A percentile compares a stretch with the other conserved stretches of the same genome.
Conservation (phyloP, 2,329 filamentous ascomycete genomes). For the Cladophialophora bantiana region DNA sequence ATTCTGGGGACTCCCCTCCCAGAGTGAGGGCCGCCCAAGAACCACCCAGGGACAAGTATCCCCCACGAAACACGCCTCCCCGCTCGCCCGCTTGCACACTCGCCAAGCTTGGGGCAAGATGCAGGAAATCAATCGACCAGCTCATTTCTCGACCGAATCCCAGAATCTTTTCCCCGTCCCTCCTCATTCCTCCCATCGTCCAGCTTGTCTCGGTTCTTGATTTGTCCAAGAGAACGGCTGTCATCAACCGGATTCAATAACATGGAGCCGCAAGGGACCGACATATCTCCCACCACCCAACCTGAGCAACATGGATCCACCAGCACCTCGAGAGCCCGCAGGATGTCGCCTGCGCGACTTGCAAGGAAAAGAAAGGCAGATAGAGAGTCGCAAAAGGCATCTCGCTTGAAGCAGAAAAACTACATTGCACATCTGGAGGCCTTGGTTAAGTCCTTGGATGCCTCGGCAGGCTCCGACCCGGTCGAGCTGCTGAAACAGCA, state of each 20-base stretch:
- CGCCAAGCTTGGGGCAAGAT: constrained; percentile 2
- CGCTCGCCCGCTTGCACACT: too few relatives aligned
- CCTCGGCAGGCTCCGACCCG: constrained; percentile 1
- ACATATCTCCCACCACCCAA: not conserved
- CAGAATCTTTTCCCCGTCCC: not conserved
- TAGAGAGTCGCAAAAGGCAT: constrained; percentile 18
- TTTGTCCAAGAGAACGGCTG: not conserved
- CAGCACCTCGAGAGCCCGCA: not conserved
- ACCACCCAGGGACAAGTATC: not conserved
- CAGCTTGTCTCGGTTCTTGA: not conserved
- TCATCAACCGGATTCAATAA: not conserved
- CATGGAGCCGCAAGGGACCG: constrained; percentile 1
- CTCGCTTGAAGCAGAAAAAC: constrained; percentile 17
- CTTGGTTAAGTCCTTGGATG: constrained; percentile 8
- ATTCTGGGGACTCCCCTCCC: not conserved
- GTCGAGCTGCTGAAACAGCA: constrained; percentile 10
- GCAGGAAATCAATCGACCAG: not conserved
- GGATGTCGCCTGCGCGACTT: constrained; percentile 3
- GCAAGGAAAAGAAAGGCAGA: constrained; percentile 9
- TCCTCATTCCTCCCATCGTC: not conserved
- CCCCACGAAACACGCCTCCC: constrained; percentile 2
- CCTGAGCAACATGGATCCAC: not conserved
- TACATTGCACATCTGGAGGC: constrained; percentile 14
- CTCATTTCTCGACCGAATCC: not conserved
- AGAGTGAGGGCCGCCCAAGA: not conserved